These are phyloP conservation scores for Rhexocercosporidium sp. DNA, from an alignment of 2,329 filamentous ascomycete species.

Conservation along the genomic window DNA sequence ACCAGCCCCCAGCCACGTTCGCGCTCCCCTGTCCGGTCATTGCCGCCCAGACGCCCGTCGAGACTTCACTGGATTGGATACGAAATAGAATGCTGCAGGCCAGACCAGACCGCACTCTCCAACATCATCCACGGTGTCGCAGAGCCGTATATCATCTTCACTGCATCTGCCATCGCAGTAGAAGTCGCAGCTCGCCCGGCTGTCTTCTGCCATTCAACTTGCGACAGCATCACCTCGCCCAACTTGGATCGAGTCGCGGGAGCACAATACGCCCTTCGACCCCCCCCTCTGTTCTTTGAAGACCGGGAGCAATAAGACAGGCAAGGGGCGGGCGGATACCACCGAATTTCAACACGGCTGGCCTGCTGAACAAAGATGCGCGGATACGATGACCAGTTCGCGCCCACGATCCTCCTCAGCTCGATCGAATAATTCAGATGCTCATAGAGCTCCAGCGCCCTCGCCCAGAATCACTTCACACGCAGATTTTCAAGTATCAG, in stretches of 20 bases:
- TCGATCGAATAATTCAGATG: constrained; percentile 40
- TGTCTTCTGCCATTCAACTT: neutral
- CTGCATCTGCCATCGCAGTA: constrained; percentile 1
- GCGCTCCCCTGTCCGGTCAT: neutral
- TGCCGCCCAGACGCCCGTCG: neutral
- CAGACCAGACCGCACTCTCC: neutral
- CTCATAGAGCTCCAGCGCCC: constrained; percentile 26
- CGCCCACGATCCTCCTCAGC: constrained; percentile 43
- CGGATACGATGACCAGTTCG: constrained; percentile 39
- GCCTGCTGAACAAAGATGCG: constrained; percentile 34
- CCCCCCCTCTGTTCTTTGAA: constrained; percentile 1
- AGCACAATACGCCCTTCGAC: neutral
- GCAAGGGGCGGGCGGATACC: constrained; percentile 4
- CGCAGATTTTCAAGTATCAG: constrained; percentile 30
- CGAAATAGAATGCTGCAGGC: neutral
- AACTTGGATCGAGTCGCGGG: neutral
- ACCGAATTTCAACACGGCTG: constrained; percentile 8
- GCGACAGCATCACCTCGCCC: neutral
- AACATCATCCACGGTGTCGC: constrained; percentile 4
- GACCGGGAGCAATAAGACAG: neutral
- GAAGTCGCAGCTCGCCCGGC: neutral
- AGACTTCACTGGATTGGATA: constrained; percentile 8
- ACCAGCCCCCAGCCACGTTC: constrained; percentile 6
- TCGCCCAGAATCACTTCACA: constrained; percentile 32
- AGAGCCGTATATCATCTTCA: neutral